Evolutionary conservation across 768 basidiomycete species (phyloP), one percentile per base, ranked within the genome.

Genomic region (Leccinellum rugosiceps): DNA sequence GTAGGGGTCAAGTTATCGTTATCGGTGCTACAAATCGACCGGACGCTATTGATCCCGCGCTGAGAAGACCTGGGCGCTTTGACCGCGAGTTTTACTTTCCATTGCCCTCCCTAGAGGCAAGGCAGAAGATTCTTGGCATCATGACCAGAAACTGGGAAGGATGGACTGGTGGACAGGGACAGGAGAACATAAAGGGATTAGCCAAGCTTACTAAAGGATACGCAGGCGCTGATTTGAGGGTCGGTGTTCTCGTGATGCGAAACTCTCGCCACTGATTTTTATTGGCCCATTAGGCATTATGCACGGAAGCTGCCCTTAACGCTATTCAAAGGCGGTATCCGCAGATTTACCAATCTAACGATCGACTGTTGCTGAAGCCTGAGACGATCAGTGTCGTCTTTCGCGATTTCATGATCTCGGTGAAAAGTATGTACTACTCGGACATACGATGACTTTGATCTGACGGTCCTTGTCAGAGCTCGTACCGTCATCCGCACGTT

Each of bases 21-120:
- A 98, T 98, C 63, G 97, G 97, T 28, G 97, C 97, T 2, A 99
- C 97, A 3, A 99, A 99, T 70, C 74, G 97, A 58, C 96, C 96
- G 0, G 97, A 99, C 72, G 91, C 94, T n/a, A 87, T 99, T 56
- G 97, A 99, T 72, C 94, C 97, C 19, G 97, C 97, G 1, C 74
- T 99, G 50, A 80, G 97, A 30, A 79, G 97, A 25, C 97, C 96
- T 1, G 97, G 97, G 17, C 80, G 97, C 58, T 98, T 99, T 65
- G 97, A 99, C 75, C 78, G 97, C 51, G 96, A 98, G 74, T 98
- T 99, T 73, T 98, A 97, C 75, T 98, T 99, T 72, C 91, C 92
- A 4, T 72, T 99, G 44, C 97, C 97, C 1, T 84, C 84, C 21
- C 68, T 89, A 17, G 87, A 87, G 19, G 97, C 94, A 2, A 75